These are phyloP conservation scores for Aaosphaeria pasadenensis DNA, from an alignment of 2,329 filamentous ascomycete species.

Conservation along the genomic window DNA sequence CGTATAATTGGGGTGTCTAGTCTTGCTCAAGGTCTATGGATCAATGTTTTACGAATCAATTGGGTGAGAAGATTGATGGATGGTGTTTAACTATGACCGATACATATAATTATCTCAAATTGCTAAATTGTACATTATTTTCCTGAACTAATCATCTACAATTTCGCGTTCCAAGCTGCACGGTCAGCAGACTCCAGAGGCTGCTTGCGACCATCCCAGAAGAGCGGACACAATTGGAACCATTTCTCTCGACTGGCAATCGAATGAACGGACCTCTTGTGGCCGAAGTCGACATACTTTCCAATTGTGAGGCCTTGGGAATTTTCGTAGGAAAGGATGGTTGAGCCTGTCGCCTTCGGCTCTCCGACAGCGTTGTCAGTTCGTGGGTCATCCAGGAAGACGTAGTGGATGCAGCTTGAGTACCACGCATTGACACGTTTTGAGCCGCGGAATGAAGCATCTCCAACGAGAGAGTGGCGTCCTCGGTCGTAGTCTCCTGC, in stretches of 20 bases:
- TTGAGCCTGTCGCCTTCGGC: conserved; percentile 65
- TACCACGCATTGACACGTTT: conserved; percentile 59
- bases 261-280: conserved; percentile 68
- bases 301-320: conserved; percentile 70
- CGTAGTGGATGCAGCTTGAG: conserved; percentile 57
- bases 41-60: too few species aligned
- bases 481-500: conserved; percentile 58
- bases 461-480: conserved; percentile 59
- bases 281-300: conserved; percentile 69
- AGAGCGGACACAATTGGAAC: conserved; percentile 64
- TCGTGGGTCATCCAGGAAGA: conserved; percentile 58
- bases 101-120: too few species aligned
- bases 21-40: too few species aligned
- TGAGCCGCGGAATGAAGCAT: conserved; percentile 53
- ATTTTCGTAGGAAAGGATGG: conserved; percentile 71
- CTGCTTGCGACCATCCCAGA: conserved; percentile 25
- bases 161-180: too few species aligned
- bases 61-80: too few species aligned
- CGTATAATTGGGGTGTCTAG: too few species aligned
- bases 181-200: too few species aligned
- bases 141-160: too few species aligned
- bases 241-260: conserved; percentile 64
- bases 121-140: too few species aligned
- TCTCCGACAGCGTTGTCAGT: conserved; percentile 61
- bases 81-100: too few species aligned